phyloP scores from a whole-genome alignment of 331 rosid species.

The Quercus lobata region DNA sequence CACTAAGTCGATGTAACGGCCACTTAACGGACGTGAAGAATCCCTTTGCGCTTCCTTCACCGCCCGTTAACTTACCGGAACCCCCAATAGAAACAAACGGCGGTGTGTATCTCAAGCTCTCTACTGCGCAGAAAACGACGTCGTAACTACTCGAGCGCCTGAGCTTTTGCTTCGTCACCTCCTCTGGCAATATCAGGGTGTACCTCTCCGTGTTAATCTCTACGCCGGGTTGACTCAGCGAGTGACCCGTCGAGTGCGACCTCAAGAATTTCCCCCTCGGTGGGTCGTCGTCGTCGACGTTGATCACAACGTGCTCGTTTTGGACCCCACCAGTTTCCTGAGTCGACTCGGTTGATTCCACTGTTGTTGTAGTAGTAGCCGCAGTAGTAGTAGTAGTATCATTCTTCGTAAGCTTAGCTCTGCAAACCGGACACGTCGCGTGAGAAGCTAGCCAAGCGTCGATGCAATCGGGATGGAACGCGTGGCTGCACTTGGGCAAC shows the following conservation, averaged over 20 bases:
- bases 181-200: conserved; percentile 50
- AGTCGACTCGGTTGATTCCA: neutral
- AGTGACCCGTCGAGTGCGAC: conserved; percentile 78
- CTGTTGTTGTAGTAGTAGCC: too few relatives aligned
- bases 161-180: conserved; percentile 44
- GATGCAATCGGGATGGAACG: conserved; percentile 62
- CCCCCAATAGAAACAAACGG: conserved; percentile 18
- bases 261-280: conserved; percentile 18
- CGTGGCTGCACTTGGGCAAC: conserved; percentile 69
- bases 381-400: too few relatives aligned
- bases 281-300: neutral
- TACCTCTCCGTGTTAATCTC: conserved; percentile 37
- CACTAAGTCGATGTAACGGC: conserved; percentile 3
- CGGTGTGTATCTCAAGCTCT: conserved; percentile 22
- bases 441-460: conserved; percentile 64
- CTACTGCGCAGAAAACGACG: conserved; percentile 15
- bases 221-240: conserved; percentile 31
- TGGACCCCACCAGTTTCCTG: neutral
- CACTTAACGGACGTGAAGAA: neutral
- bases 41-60: neutral
- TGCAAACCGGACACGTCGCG: conserved; percentile 65
- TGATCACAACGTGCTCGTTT: neutral
- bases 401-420: conserved; percentile 25
- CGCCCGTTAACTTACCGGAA: neutral
- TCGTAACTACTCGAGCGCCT: conserved; percentile 45